phyloP scores from a whole-genome alignment of 2,329 filamentous ascomycete species.

The Aspergillus sp. region DNA sequence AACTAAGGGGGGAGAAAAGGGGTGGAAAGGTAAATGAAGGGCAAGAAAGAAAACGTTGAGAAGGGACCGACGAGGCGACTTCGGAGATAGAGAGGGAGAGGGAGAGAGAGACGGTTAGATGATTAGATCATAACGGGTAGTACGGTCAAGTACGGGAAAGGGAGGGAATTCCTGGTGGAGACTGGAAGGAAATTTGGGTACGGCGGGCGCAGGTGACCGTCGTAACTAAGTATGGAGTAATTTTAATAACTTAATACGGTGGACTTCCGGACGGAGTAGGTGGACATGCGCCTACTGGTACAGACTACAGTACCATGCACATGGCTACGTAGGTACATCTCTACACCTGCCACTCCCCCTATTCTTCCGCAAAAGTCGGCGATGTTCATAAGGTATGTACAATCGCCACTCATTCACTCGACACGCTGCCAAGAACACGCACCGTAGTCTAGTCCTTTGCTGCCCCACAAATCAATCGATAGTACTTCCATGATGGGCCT shows the following conservation, averaged over 20 bases:
- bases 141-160: neutral
- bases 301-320: too few relatives aligned
- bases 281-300: too few relatives aligned
- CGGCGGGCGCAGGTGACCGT: neutral
- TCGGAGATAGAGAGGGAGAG: neutral
- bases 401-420: constrained; percentile 7
- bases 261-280: too few relatives aligned
- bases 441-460: neutral
- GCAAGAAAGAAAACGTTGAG: neutral
- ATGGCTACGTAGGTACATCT: too few relatives aligned
- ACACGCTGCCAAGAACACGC: constrained; percentile 11
- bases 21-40: neutral
- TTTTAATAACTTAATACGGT: too few relatives aligned
- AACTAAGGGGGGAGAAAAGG: constrained; percentile 1
- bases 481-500: neutral
- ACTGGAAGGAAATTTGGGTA: neutral
- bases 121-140: neutral
- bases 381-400: neutral
- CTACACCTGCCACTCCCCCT: too few relatives aligned
- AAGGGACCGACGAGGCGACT: neutral
- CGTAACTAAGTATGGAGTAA: neutral
- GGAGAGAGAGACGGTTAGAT: neutral
- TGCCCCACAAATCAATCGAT: neutral
- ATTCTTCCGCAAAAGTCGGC: neutral
- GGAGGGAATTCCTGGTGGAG: constrained; percentile 4